Conservation (phyloP, 371 early-diverging fungal genomes). For the Actinomortierella wolfii region DNA sequence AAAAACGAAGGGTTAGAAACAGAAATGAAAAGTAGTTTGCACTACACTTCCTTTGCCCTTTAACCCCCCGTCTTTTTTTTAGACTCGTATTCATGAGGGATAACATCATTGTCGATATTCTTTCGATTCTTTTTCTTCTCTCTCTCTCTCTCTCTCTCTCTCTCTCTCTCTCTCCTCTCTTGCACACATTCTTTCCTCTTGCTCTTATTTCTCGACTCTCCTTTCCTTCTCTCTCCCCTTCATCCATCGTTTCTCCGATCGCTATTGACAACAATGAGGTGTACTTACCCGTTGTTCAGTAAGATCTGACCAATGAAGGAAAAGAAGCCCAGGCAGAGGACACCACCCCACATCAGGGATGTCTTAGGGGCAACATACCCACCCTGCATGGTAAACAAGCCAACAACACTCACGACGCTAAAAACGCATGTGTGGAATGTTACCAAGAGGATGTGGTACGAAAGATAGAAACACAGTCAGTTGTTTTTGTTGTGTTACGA, state of each 20-base stretch:
- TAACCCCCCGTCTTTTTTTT: too few species aligned
- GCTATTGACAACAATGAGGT: not conserved
- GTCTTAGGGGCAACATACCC: conserved; percentile 24
- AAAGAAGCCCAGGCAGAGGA: conserved; percentile 53
- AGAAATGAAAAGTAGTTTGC: not conserved
- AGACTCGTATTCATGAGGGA: too few species aligned
- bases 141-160: too few species aligned
- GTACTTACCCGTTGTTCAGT: conserved; percentile 54
- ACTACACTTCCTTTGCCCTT: not conserved
- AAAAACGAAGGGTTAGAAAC: not conserved
- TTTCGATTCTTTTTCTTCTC: too few species aligned
- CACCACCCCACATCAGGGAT: conserved; percentile 39
- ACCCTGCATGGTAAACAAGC: conserved; percentile 48
- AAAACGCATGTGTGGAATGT: too few species aligned
- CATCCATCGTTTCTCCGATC: not conserved
- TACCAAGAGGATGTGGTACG: not conserved
- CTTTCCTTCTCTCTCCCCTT: too few species aligned
- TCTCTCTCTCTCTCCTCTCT: too few species aligned
- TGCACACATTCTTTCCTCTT: too few species aligned
- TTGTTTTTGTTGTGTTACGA: conserved; percentile 2
- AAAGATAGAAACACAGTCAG: not conserved
- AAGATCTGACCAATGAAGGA: conserved; percentile 81
- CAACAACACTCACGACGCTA: conserved; percentile 44
- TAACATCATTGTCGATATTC: too few species aligned
- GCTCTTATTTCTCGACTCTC: too few species aligned